Conservation (phyloP, 164 flowering plant species). For the Stephania yunnanensis region DNA sequence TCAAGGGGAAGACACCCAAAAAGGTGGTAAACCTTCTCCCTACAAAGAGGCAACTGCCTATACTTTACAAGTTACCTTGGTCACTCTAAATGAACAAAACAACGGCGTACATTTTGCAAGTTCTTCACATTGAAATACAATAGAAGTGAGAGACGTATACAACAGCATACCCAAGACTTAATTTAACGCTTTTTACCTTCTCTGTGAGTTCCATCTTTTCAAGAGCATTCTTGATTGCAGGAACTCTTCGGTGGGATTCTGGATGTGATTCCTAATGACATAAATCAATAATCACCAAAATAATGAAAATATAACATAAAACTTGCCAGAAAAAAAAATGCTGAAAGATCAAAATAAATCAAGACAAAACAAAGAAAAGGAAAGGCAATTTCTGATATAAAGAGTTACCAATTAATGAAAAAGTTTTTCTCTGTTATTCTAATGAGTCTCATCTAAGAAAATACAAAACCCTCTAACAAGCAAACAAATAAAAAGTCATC, state of each 20-base stretch:
- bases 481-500: background rate
- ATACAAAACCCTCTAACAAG: background rate
- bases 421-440: background rate
- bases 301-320: background rate
- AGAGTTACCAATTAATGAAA: background rate
- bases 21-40: background rate
- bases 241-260: slow-evolving; percentile 75
- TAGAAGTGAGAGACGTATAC: background rate
- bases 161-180: background rate
- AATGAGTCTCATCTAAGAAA: background rate
- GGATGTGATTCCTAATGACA: slow-evolving; percentile 74
- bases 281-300: slow-evolving; percentile 4
- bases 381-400: background rate
- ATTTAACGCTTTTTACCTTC: slow-evolving; percentile 36
- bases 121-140: background rate
- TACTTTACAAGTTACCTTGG: background rate
- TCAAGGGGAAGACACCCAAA: background rate
- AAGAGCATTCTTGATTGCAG: slow-evolving; percentile 70
- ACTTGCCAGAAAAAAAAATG: background rate
- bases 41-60: background rate
- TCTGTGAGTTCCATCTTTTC: slow-evolving; percentile 65
- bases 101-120: background rate
- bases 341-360: background rate
- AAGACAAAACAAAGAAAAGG: background rate
- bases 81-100: background rate